Conservation (phyloP, 2,329 filamentous ascomycete species). For the Chaetomiaceae sp. region DNA sequence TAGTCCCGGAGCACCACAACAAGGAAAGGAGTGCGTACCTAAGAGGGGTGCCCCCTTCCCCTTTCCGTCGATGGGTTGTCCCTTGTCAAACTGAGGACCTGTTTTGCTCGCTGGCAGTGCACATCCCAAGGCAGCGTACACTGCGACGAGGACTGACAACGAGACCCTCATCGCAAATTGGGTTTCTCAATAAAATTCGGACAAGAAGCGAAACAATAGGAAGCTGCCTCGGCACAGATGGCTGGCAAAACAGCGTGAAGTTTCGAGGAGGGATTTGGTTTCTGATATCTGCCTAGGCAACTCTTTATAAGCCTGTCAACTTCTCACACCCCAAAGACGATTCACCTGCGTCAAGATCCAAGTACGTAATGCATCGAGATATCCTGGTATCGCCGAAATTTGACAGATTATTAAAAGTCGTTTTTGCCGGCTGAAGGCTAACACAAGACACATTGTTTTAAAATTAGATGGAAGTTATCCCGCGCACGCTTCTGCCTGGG, state of each 20-base stretch:
- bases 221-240: neutral
- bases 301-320: neutral
- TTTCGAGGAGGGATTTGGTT: too few relatives aligned
- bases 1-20: too few relatives aligned
- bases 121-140: conserved; percentile 7
- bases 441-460: neutral
- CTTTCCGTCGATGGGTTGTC: conserved; percentile 52
- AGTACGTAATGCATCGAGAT: neutral
- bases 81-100: conserved; percentile 40
- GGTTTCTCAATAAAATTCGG: too few relatives aligned
- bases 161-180: conserved; percentile 27
- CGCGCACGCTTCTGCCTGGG: neutral
- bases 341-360: neutral
- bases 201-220: conserved; percentile 9
- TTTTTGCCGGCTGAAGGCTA: neutral
- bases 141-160: conserved; percentile 5
- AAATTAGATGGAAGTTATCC: neutral
- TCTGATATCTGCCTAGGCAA: too few relatives aligned
- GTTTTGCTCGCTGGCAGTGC: neutral
- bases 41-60: conserved; percentile 56
- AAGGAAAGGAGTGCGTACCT: conserved; percentile 40
- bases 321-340: neutral
- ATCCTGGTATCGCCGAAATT: neutral
- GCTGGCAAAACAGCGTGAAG: too few relatives aligned
- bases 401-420: neutral